Conservation (phyloP, 768 basidiomycete species). For the Podaxis pistillaris region DNA sequence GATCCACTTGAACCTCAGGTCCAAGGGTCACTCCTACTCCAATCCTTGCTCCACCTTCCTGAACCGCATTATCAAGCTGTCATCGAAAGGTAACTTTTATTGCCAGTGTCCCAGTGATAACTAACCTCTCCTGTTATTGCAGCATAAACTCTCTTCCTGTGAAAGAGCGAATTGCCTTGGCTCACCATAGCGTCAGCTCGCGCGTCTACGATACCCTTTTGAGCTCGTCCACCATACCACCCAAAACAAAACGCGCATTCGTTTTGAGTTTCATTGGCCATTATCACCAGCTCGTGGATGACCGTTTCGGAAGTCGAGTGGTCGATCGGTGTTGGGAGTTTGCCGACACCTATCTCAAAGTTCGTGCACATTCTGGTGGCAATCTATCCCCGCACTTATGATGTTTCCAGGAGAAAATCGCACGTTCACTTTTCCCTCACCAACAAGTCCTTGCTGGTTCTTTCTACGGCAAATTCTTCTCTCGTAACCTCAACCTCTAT, state of each 20-base stretch:
- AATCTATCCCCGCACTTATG: conserved; percentile 10
- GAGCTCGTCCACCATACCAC: conserved; percentile 61
- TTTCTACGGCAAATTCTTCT: conserved; percentile 87
- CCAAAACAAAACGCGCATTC: conserved; percentile 66
- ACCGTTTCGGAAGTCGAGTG: conserved; percentile 87
- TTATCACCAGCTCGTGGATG: conserved; percentile 80
- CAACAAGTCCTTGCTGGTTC: conserved; percentile 73
- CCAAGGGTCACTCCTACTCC: conserved; percentile 84
- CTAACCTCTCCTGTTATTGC: conserved; percentile 7
- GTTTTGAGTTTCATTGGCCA: conserved; percentile 75
- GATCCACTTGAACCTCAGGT: conserved; percentile 62
- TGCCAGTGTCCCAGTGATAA: neutral
- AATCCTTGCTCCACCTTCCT: conserved; percentile 72
- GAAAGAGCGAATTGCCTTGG: conserved; percentile 54
- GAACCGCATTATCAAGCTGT: conserved; percentile 68
- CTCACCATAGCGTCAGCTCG: conserved; percentile 60
- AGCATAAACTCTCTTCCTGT: conserved; percentile 61
- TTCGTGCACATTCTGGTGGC: conserved; percentile 28
- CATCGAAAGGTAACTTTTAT: conserved; percentile 56
- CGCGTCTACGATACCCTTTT: conserved; percentile 80
- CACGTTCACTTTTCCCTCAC: conserved; percentile 69
- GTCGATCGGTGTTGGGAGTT: conserved; percentile 89
- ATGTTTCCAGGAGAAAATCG: conserved; percentile 80
- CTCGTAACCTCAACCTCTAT: conserved; percentile 72
- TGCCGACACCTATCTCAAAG: conserved; percentile 92